Evolutionary conservation across 768 basidiomycete species (phyloP).

Genomic region (Cystofilobasidium capitatum): DNA sequence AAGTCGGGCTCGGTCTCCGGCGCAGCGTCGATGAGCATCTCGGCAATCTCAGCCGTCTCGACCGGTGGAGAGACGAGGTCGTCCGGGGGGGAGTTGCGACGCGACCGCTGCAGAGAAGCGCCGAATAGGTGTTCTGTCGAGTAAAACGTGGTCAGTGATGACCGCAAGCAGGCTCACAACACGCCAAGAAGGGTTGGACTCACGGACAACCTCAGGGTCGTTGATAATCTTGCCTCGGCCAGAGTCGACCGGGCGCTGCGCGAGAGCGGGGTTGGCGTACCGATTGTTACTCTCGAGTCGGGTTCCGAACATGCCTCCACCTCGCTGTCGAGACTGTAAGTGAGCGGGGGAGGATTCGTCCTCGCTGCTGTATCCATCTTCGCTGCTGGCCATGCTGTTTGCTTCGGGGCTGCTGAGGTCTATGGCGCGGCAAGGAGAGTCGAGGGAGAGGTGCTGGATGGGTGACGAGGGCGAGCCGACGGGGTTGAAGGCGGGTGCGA

Average conservation of each 20-base stretch:
- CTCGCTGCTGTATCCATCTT: slow-evolving; percentile 2
- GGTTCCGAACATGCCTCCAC: neutral
- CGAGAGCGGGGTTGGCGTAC: neutral
- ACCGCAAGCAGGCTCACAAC: neutral
- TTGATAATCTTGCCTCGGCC: neutral
- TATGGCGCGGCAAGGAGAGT: neutral
- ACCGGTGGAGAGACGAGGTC: neutral
- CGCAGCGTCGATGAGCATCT: neutral
- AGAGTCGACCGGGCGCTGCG: neutral
- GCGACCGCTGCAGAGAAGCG: neutral
- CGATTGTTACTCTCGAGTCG: neutral
- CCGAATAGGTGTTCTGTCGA: neutral
- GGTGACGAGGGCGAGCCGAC: neutral
- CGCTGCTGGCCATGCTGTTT: neutral
- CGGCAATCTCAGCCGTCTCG: neutral
- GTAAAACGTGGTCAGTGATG: neutral
- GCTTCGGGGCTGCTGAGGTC: slow-evolving; percentile 1
- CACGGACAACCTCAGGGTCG: neutral
- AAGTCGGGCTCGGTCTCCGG: neutral
- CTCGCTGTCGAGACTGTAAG: neutral
- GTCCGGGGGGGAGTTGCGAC: neutral
- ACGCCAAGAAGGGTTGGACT: neutral
- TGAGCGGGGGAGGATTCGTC: neutral
- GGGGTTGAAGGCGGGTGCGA: neutral
- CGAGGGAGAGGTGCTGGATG: neutral